These are phyloP conservation scores for Quillaja saponaria DNA, from an alignment of 306 rosid genomes.

Conservation along the genomic window DNA sequence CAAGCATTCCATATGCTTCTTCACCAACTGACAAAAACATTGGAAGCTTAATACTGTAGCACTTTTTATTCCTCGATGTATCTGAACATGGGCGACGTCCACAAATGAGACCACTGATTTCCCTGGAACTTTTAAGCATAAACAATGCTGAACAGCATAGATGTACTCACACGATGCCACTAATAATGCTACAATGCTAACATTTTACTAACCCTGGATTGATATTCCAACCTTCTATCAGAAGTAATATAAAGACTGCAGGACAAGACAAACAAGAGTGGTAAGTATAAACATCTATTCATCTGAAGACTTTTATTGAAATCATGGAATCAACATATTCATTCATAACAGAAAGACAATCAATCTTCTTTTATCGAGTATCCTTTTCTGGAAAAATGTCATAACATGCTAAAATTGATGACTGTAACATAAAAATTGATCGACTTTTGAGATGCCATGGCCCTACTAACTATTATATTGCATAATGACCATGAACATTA, in stretches of 20 bases:
- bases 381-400: slow-evolving; percentile 22
- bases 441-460: slow-evolving; percentile 1
- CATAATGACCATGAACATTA: not conserved
- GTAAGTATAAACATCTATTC: slow-evolving; percentile 24
- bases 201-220: slow-evolving; percentile 27
- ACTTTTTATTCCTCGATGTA: not conserved
- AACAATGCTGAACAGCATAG: slow-evolving; percentile 23
- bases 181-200: slow-evolving; percentile 14
- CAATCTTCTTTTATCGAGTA: slow-evolving; percentile 22
- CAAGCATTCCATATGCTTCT: no score
- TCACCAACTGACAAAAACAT: no score
- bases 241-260: slow-evolving; percentile 26
- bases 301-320: slow-evolving; percentile 19
- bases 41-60: not conserved
- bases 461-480: not conserved
- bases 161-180: not conserved
- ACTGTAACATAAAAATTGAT: slow-evolving; percentile 34
- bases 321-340: slow-evolving; percentile 23
- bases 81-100: not conserved
- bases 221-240: slow-evolving; percentile 29
- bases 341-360: slow-evolving; percentile 22
- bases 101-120: no score
- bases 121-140: not conserved
- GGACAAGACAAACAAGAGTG: slow-evolving; percentile 39
- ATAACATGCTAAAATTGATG: slow-evolving; percentile 26